Base-by-base conservation (phyloP, 495 filamentous ascomycete species). In the Apodospora peruviana region DNA sequence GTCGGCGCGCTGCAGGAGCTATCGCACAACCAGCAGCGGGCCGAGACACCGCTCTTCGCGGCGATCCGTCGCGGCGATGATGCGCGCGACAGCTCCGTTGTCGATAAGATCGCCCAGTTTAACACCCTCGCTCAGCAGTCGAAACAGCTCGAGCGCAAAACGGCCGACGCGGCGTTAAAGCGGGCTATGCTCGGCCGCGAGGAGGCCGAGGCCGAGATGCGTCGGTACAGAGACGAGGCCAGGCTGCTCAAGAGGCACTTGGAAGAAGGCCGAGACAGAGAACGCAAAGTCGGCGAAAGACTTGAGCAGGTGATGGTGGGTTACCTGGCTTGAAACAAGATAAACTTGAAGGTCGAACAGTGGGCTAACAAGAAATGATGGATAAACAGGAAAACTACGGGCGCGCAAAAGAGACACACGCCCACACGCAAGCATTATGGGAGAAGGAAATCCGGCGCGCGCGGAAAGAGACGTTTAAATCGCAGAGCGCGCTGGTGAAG, bases 381-480 rank as follows among this genome's bases (percentile, higher is more conserved):
- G 19, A 47, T 5, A 8, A 37, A 52, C 55, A 87, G 84, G 89
- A 91, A 66, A 87, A 88, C 57, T 77, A 88, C 37, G 82, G 85
- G 25, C 73, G 79, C 18, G 72, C 78, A 14, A 90, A 91, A 69
- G 86, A 91, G 59, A 83, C 83, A 12, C 78, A 88, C 55, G 78
- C 76, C 14, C 83, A 89, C 59, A 83, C 87, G 47, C 75, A 85
- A 61, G 61, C 80, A 19, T 66, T 90, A 21, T 91, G 86, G 71
- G 88, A 94, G 65, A 94, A 93, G 57, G 89, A 94, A 61, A 82
- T 91, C 29, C 72, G 86, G 39, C 81, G 85, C 40, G 80, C 84
- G n/a, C 74, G 86, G 24, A 94, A 91, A 64, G 88, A 93, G 56
- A 83, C 84, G 0, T 94, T 89, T 71, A 91, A 88, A 42, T 80